phyloP scores from a whole-genome alignment of 148 eudicot species.

The Camellia sinensis region DNA sequence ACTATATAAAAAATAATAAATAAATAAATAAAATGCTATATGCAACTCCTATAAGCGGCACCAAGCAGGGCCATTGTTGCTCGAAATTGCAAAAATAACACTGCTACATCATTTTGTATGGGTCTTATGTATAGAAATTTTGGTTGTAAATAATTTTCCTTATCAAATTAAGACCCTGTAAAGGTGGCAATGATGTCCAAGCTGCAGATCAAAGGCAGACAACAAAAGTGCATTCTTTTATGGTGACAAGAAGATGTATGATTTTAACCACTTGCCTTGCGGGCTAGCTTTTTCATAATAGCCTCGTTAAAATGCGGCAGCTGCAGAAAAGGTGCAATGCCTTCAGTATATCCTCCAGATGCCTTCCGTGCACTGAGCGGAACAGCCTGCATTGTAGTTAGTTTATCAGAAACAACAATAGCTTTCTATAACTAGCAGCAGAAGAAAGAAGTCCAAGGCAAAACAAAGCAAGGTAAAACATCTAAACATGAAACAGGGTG shows the following conservation, averaged over 20 bases:
- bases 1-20: neutral
- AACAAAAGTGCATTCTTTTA: neutral
- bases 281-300: slow-evolving; percentile 63
- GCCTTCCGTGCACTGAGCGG: slow-evolving; percentile 87
- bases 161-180: neutral
- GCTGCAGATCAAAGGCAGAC: neutral
- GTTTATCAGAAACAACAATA: slow-evolving; percentile 6
- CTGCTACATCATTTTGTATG: too few species aligned
- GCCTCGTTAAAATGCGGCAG: slow-evolving; percentile 90
- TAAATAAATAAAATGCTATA: too few species aligned
- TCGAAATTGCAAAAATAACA: too few species aligned
- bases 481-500: neutral
- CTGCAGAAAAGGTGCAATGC: slow-evolving; percentile 88
- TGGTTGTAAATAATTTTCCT: too few species aligned
- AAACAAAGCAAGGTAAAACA: neutral
- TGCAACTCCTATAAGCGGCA: neutral
- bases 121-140: too few species aligned
- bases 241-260: neutral
- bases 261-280: slow-evolving; percentile 53
- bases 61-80: too few species aligned
- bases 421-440: slow-evolving; percentile 1
- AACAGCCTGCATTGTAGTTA: slow-evolving; percentile 65
- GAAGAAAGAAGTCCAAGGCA: neutral
- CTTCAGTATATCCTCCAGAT: slow-evolving; percentile 72
- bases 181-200: neutral